Evolutionary conservation across 192 early-diverging fungal species (phyloP), one percentile per base, ranked within the genome.

Genomic region (Lunasporangiospora selenospora): DNA sequence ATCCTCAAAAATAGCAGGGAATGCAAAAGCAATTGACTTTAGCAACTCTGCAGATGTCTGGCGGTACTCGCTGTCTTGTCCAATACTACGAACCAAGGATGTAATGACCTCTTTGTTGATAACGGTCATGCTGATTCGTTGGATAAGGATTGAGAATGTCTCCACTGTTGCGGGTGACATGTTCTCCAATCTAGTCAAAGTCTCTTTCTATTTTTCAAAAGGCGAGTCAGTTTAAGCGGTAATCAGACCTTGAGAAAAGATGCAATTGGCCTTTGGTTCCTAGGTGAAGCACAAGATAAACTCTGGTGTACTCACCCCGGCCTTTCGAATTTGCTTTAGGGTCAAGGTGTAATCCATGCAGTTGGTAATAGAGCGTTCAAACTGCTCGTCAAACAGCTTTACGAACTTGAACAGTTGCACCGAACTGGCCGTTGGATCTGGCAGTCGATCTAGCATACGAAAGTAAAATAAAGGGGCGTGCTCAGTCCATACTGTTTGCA

Each of bases 261-360:
- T 18, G 16, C 13, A 39, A 27, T n/a, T 46, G 24, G 19, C 16
- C 31, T 34, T 11, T 19, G 33, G 26, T 34, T 51, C 34, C 34
- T 32, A 46, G 2, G 7, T 53, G 21, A n/a, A n/a, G n/a, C n/a
- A n/a, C n/a, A n/a, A n/a, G n/a, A n/a, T n/a, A n/a, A n/a, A n/a
- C n/a, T n/a, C n/a, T n/a, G n/a, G n/a, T n/a, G n/a, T n/a, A 67
- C 80, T 70, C 57, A 90, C 88, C 10, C 55, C 62, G 41, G 85
- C 78, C 57, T 90, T 91, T 39, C 85, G 75, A 24, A 96, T 83
- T 12, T 85, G 56, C 62, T 92, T 91, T 53, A 89, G 84, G 51
- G 90, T 87, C 30, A 81, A 81, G 13, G 75, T 63, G 19, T 86
- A 85, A 56, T 89, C 81, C 90, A 95, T 93, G 6, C 88, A 83